These are phyloP conservation scores for Ascochyta koolunga DNA, from an alignment of 2,329 filamentous ascomycete species.

Conservation along the genomic window DNA sequence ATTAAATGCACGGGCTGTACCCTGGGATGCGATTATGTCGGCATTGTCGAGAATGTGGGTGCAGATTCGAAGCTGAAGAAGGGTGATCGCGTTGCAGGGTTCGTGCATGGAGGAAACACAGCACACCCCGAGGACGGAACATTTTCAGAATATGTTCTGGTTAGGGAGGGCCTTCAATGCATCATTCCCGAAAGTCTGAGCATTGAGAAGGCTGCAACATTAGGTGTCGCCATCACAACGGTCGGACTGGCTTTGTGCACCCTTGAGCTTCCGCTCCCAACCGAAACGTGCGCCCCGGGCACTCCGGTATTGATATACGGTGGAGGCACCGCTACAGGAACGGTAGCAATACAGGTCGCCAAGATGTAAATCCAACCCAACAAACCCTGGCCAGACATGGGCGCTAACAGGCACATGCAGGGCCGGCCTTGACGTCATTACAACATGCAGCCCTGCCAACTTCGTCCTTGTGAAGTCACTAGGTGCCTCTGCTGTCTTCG, in stretches of 20 bases:
- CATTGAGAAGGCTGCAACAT: conserved; percentile 57
- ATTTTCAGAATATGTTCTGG: conserved; percentile 59
- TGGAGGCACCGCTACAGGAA: conserved; percentile 55
- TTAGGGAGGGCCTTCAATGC: conserved; percentile 55
- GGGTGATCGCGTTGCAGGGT: conserved; percentile 59
- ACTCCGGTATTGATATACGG: conserved; percentile 55
- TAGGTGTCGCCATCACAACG: conserved; percentile 57
- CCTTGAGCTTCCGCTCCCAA: conserved; percentile 52
- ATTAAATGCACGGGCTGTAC: conserved; percentile 39
- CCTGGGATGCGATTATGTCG: conserved; percentile 59
- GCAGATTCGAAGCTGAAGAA: conserved; percentile 49
- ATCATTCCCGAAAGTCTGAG: conserved; percentile 55
- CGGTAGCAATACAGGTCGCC: conserved; percentile 56
- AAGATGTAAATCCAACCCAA: conserved; percentile 40
- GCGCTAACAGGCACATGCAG: not conserved
- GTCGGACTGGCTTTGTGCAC: conserved; percentile 54
- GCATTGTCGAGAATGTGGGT: conserved; percentile 57
- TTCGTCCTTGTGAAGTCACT: not conserved
- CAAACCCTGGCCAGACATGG: too few species aligned
- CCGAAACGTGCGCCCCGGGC: conserved; percentile 33
- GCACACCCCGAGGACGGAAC: conserved; percentile 46
- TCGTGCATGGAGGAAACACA: conserved; percentile 51
- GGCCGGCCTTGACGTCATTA: not conserved
- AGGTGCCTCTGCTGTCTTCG: not conserved
- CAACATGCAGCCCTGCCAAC: not conserved